Percentiles rank a stretch among this genome's conserved stretches.
Conservation (phyloP, 352 stramenopile species). For the Pythium biforme region DNA sequence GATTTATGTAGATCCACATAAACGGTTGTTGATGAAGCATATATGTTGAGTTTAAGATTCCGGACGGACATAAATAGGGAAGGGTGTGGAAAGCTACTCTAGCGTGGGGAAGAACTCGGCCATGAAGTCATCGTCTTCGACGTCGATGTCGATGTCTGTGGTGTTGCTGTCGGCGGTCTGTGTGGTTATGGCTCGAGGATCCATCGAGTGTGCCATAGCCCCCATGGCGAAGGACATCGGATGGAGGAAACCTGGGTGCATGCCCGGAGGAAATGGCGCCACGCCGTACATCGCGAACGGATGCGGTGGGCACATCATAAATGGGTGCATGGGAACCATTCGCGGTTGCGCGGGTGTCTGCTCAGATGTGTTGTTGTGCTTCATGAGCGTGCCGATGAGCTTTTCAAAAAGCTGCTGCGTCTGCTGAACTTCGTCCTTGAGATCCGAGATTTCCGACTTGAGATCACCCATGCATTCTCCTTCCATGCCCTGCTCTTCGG, state of each 20-base stretch:
- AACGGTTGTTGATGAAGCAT: background rate
- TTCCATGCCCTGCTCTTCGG: background rate
- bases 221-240: background rate
- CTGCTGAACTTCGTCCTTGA: conserved; percentile 23
- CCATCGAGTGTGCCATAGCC: background rate
- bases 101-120: conserved; percentile 2
- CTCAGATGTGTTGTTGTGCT: background rate
- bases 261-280: background rate
- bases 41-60: too few relatives aligned
- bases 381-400: conserved; percentile 13
- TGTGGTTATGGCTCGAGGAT: background rate
- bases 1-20: background rate
- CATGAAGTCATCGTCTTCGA: background rate
- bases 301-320: background rate
- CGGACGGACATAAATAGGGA: conserved; percentile 3
- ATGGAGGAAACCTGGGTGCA: background rate
- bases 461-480: conserved; percentile 9
- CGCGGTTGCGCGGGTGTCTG: background rate
- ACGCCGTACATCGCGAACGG: background rate
- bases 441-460: conserved; percentile 14
- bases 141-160: background rate
- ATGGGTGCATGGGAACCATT: conserved; percentile 1
- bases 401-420: conserved; percentile 24
- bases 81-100: background rate
- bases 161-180: background rate